Evolutionary conservation across 768 basidiomycete genomes (phyloP), one percentile per base, ranked within the genome.

Genomic region (Boletus huronensis): DNA sequence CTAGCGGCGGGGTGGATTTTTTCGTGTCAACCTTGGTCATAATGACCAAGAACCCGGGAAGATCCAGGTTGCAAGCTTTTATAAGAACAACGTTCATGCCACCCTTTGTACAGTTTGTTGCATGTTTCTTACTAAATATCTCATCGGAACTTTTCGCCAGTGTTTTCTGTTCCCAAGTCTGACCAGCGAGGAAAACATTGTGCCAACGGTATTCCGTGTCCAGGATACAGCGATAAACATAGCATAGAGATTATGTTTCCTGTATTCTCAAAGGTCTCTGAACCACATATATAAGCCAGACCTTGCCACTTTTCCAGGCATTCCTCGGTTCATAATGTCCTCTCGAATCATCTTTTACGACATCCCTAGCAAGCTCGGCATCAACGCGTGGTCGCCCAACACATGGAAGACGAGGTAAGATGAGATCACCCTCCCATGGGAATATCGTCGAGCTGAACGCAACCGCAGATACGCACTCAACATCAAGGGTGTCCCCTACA

Each of bases 351-450:
- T 77, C 54, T 64, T 79, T 42, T 81, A 79, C 65, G 80, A 80
- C 51, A 74, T 81, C 39, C 74, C 75, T 21, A 70, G 71, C 34
- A 67, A 59, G 38, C 48, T 68, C 6, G 50, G 60, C 1, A 50
- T 7, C 44, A 66, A 62, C 5, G 67, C 72, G 8, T 79, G 75
- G 73, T 76, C 77, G 5, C 74, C 77, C 8, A 80, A 79, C 54
- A 74, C 76, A 32, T 78, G 74, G 75, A 79, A 77, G 61, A 65
- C 67, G 13, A 61, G 80, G 79, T 75, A 39, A 46, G 68, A 50
- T 75, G 39, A 47, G 68, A 51, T 7, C 35, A 10, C n/a, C 6
- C 5, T 13, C 44, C 8, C 38, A 26, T 6, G 26, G 11, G 6
- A 31, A 21, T 19, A 38, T 43, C 28, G 19, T 34, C 17, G 7